Conservation (phyloP, 1,139 yeast genomes). For the Magnusiomyces starmeri region DNA sequence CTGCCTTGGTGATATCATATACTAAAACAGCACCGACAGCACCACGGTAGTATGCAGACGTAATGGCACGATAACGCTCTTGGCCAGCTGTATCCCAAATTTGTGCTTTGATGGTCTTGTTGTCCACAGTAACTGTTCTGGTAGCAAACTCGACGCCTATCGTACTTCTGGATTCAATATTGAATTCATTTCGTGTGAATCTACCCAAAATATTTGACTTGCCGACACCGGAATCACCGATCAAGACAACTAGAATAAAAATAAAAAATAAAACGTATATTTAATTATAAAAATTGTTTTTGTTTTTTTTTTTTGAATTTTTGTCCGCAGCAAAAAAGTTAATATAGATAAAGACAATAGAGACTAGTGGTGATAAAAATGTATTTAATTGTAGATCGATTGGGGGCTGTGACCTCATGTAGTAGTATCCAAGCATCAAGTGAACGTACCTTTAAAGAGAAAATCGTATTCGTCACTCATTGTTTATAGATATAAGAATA, state of each 20-base stretch:
- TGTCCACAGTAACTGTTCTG: slow-evolving; percentile 88
- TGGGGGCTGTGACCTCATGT: too few species aligned
- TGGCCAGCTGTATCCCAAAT: slow-evolving; percentile 99
- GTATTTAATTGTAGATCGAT: background rate
- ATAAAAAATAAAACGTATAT: background rate
- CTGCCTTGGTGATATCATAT: slow-evolving; percentile 90
- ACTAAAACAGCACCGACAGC: slow-evolving; percentile 97
- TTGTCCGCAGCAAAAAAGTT: too few species aligned
- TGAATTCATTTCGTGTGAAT: slow-evolving; percentile 92
- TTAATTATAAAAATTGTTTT: too few species aligned
- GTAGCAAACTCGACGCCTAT: slow-evolving; percentile 99
- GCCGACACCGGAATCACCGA: slow-evolving; percentile 98
- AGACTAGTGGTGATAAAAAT: background rate
- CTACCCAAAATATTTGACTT: slow-evolving; percentile 89
- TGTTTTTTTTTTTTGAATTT: too few species aligned
- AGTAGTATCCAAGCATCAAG: background rate
- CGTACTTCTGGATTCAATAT: slow-evolving; percentile 87
- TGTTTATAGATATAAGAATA: background rate
- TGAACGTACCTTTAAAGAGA: slow-evolving; percentile 66
- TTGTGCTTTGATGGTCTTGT: slow-evolving; percentile 93
- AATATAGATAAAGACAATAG: slow-evolving; percentile 7
- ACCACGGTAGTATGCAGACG: slow-evolving; percentile 95
- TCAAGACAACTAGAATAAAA: slow-evolving; percentile 57
- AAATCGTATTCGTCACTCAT: slow-evolving; percentile 81
- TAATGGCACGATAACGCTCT: slow-evolving; percentile 95